phyloP scores from a whole-genome alignment of 2,329 filamentous ascomycete species.

The Chaetomium strumarium region DNA sequence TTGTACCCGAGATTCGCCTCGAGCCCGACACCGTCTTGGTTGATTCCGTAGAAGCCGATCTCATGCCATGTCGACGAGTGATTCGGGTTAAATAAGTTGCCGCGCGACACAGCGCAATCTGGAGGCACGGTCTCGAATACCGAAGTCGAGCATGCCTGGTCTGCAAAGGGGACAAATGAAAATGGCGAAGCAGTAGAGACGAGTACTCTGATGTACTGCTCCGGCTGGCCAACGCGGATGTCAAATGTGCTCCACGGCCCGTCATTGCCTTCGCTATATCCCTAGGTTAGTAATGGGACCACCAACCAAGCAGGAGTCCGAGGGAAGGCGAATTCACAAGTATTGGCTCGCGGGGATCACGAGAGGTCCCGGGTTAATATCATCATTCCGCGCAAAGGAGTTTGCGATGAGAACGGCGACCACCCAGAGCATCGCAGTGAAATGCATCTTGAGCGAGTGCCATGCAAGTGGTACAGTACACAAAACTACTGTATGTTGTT shows the following conservation, averaged over 20 bases:
- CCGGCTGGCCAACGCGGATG: constrained; percentile 33
- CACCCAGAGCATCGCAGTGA: constrained; percentile 6
- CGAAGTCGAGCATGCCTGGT: constrained; percentile 28
- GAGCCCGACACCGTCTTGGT: constrained; percentile 32
- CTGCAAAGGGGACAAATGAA: constrained; percentile 30
- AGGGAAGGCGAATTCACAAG: constrained; percentile 31
- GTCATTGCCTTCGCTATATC: constrained; percentile 34
- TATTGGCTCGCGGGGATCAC: constrained; percentile 33
- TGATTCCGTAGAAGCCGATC: constrained; percentile 31
- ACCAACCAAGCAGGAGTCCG: no score
- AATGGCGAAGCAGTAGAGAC: constrained; percentile 36
- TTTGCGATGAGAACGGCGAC: constrained; percentile 9
- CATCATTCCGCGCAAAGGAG: constrained; percentile 11
- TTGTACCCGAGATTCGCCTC: constrained; percentile 35
- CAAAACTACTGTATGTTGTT: neutral
- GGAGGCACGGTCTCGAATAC: constrained; percentile 30
- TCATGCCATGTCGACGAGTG: constrained; percentile 33
- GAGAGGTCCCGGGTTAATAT: constrained; percentile 20
- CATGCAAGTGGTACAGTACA: neutral
- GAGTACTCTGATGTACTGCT: constrained; percentile 33
- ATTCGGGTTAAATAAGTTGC: constrained; percentile 32
- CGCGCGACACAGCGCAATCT: constrained; percentile 33
- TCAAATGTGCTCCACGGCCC: constrained; percentile 38
- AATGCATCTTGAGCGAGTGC: constrained; percentile 17
- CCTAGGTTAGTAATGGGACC: neutral